These are phyloP conservation scores for Penicillium sclerotigenum DNA, from an alignment of 2,329 filamentous ascomycete species.

Conservation along the genomic window DNA sequence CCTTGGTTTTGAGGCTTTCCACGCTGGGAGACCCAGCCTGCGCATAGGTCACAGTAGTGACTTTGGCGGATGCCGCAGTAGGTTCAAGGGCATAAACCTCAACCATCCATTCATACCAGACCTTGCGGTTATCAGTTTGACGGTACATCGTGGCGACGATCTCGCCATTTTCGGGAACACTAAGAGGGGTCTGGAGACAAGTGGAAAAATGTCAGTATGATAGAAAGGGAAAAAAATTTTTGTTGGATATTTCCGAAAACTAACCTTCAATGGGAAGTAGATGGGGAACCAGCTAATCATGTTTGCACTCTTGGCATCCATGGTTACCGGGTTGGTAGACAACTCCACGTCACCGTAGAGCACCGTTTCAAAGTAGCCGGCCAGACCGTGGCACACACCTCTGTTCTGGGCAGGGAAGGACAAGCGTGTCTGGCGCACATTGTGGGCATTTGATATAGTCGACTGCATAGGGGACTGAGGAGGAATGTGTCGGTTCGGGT, in stretches of 20 bases:
- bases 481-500: slow-evolving; percentile 41
- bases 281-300: slow-evolving; percentile 99
- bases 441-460: slow-evolving; percentile 80
- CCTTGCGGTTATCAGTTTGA: slow-evolving; percentile 88
- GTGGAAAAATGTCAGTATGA: background rate
- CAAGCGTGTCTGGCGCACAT: slow-evolving; percentile 73
- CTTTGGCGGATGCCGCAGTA: slow-evolving; percentile 13
- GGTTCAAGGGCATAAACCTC: slow-evolving; percentile 65
- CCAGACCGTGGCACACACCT: slow-evolving; percentile 85
- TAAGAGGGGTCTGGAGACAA: slow-evolving; percentile 68
- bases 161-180: slow-evolving; percentile 79
- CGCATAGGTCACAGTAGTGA: slow-evolving; percentile 33
- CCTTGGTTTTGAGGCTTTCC: slow-evolving; percentile 23
- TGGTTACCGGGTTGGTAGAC: slow-evolving; percentile 87
- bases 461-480: slow-evolving; percentile 31
- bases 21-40: slow-evolving; percentile 25
- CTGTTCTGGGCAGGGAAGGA: slow-evolving; percentile 74
- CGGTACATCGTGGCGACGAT: slow-evolving; percentile 93
- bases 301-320: slow-evolving; percentile 87
- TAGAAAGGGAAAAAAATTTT: background rate
- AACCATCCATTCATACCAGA: slow-evolving; percentile 98
- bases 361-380: slow-evolving; percentile 95
- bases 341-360: slow-evolving; percentile 83
- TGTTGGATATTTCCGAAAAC: slow-evolving; percentile 24
- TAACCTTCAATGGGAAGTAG: slow-evolving; percentile 90